Evolutionary conservation across 2,329 filamentous ascomycete genomes (phyloP), one percentile per base, ranked within the genome.

Genomic region (Cercospora canescens): DNA sequence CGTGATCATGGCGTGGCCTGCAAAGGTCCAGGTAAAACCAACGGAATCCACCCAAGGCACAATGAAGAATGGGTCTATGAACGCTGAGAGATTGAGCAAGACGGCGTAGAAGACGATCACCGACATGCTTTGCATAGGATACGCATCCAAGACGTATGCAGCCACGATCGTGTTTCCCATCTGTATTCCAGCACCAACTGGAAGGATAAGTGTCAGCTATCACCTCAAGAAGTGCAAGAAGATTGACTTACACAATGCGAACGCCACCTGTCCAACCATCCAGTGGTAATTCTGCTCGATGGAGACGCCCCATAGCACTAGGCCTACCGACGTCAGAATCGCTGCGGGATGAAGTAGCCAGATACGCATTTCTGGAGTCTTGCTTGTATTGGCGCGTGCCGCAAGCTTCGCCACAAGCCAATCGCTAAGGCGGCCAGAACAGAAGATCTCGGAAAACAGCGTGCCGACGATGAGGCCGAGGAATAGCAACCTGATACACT

Each of bases 31-130:
- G 3, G 67, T 67, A 37, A 63, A 69, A 11, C 67, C 67, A 18
- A 56, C 67, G 3, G 60, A 57, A n/a, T 69, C 65, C 16, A 69
- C 45, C 67, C 67, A 69, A 1, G 60, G 62, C 35, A 65, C 63
- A 26, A 69, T 69, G 58, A 69, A 69, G 65, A 69, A 69, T 1
- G 67, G 67, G 26, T 69, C 67, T 8, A 69, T 41, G 28, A 69
- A 69, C 1, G 67, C 67, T 7, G 64, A 67, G 16, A 69, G 50
- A 18, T 69, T 69, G 52, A 69, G 67, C 32, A 67, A 45, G 18
- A 69, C 67, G 16, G 67, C 59, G 54, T 69, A 69, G 63, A 69
- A 69, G 24, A 69, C 67, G 26, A 67, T 35, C 12, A 69, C 65
- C 8, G 67, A 69, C 67, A 69, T 69, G 57, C 67, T 69, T 45